Evolutionary conservation across 495 filamentous ascomycete species (phyloP).

Genomic region (Annulohypoxylon stygium): DNA sequence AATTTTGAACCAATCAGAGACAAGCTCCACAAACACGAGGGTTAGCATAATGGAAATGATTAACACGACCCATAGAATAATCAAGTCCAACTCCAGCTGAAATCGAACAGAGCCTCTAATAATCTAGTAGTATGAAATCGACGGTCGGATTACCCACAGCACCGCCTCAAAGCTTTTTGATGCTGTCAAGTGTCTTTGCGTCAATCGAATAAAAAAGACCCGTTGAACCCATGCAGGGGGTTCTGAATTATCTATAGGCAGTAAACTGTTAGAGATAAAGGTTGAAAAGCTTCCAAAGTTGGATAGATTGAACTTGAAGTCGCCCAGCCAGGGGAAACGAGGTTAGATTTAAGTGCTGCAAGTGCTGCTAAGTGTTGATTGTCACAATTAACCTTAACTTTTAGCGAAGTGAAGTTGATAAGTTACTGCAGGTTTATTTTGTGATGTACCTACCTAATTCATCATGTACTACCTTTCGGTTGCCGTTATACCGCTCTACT

Average conservation of each 20-base stretch:
- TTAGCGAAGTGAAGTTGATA: slow-evolving; percentile 1
- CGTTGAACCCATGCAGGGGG: background rate
- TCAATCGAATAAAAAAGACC: slow-evolving; percentile 6
- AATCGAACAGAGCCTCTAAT: slow-evolving; percentile 22
- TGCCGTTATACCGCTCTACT: slow-evolving; percentile 14
- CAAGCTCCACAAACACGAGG: slow-evolving; percentile 46
- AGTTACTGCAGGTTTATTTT: background rate
- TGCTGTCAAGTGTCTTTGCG: slow-evolving; percentile 5
- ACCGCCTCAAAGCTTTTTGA: background rate
- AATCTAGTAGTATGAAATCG: slow-evolving; percentile 9
- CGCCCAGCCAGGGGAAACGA: background rate
- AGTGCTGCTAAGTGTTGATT: background rate
- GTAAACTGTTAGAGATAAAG: background rate
- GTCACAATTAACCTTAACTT: slow-evolving; percentile 9
- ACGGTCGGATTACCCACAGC: slow-evolving; percentile 7
- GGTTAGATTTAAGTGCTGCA: slow-evolving; percentile 2
- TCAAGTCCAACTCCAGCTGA: slow-evolving; percentile 30
- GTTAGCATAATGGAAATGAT: slow-evolving; percentile 42
- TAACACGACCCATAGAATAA: slow-evolving; percentile 26
- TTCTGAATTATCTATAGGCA: background rate
- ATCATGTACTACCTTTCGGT: slow-evolving; percentile 5
- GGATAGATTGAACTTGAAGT: background rate
- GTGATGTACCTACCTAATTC: background rate
- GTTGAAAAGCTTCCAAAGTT: background rate
- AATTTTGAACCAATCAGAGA: slow-evolving; percentile 35